phyloP scores from a whole-genome alignment of 31 red algal genomes.

The Bonnemaisonia californica region DNA sequence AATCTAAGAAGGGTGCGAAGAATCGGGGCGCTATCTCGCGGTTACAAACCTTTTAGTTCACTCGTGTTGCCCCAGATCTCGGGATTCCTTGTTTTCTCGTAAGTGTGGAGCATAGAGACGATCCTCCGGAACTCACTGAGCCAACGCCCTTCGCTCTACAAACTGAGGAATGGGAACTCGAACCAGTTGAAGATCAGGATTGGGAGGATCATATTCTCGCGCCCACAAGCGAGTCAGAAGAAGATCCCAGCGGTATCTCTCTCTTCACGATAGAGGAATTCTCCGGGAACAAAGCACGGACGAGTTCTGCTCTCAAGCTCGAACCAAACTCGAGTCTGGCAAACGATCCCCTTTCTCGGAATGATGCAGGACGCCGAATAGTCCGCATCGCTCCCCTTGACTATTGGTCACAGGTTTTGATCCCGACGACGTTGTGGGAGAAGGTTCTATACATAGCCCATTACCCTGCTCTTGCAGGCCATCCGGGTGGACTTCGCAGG shows the following conservation, averaged over 20 bases:
- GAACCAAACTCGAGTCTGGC: neutral
- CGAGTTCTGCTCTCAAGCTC: neutral
- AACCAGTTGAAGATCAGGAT: too few relatives aligned
- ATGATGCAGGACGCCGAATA: neutral
- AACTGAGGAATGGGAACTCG: neutral
- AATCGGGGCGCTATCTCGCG: slow-evolving; percentile 30
- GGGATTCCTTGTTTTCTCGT: slow-evolving; percentile 23
- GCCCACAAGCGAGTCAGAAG: neutral
- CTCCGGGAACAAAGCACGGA: slow-evolving; percentile 11
- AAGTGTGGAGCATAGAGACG: neutral
- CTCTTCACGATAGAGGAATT: neutral
- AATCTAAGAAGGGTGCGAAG: neutral
- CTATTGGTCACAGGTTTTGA: neutral
- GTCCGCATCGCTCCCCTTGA: neutral
- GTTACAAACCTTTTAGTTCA: neutral
- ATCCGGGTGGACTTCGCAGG: neutral
- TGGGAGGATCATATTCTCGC: neutral
- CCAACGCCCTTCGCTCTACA: too few relatives aligned
- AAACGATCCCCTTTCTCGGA: neutral
- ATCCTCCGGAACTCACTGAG: too few relatives aligned
- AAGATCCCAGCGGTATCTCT: neutral
- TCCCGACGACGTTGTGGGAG: slow-evolving; percentile 1
- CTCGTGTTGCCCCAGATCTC: neutral
- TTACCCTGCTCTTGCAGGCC: neutral
- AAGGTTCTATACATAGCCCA: slow-evolving; percentile 3